Evolutionary conservation across 2,329 filamentous ascomycete species (phyloP), one percentile per base, ranked within the genome.

Genomic region (Proliferodiscus dingleyae): DNA sequence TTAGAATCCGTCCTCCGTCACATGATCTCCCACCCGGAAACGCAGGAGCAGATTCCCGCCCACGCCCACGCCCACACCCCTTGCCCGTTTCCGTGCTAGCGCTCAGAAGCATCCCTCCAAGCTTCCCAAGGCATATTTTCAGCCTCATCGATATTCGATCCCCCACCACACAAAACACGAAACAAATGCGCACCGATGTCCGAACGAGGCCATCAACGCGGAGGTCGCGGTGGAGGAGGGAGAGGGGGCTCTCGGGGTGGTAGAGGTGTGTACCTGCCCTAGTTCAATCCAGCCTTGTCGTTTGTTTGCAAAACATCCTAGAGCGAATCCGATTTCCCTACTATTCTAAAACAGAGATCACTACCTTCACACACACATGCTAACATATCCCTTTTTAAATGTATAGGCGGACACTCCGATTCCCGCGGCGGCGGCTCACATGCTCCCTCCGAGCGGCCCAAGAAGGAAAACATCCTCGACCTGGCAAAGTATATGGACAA

Each of bases 381-480:
- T 21, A n/a, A n/a, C n/a, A n/a, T n/a, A n/a, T n/a, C n/a, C n/a
- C n/a, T n/a, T n/a, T n/a, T n/a, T n/a, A n/a, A n/a, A n/a, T n/a
- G n/a, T n/a, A n/a, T n/a, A n/a, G n/a, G n/a, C n/a, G n/a, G n/a
- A n/a, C n/a, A n/a, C n/a, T n/a, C n/a, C n/a, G n/a, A n/a, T n/a
- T n/a, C n/a, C n/a, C n/a, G n/a, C n/a, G n/a, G n/a, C 7, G 13
- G 13, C 7, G 7, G 13, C 26, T 28, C 70, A 37, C 67, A 71
- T 52, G 69, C 71, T 51, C 66, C 71, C 58, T 68, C 71, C n/a
- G 87, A 94, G 69, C 80, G 84, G 60, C 88, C 89, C 50, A 96
- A 95, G 81, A 97, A 97, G 75, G 93, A 98, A 70, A 97, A 96
- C 67, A 98, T 98, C 61, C 80, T 98, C 43, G 91, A 98, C 64